Base-by-base conservation (phyloP, 352 stramenopile species). In the Phytophthora macrochlamydospora region DNA sequence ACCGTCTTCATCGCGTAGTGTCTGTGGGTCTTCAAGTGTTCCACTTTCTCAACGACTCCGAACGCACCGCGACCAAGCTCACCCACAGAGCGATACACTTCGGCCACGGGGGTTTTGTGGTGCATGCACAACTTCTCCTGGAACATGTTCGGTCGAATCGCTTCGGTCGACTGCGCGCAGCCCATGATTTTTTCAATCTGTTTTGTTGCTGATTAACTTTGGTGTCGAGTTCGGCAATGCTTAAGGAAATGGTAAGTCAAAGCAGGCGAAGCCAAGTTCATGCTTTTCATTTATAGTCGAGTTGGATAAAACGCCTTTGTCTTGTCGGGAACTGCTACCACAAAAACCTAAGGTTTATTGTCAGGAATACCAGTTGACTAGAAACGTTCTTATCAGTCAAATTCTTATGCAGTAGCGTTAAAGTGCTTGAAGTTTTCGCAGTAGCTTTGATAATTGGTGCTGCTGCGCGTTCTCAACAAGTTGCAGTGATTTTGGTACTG, bases 1-100 rank as follows among this genome's bases (percentile, higher is more conserved):
- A 94, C 81, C 0, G 81, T 91, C 70, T 94, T 94, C 86, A 94
- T 92, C 4, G 86, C 86, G 44, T 83, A 94, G 24, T 71, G 72
- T 40, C 87, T 84, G 38, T 87, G 78, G 2, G 80, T 92, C 55
- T 78, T 76, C 50, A 86, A 64, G 65, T 91, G 79, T 51, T 92
- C 73, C 9, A 94, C 86, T 35, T 89, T 82, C 18, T 94, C 82
- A 1, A 92, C 86, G 28, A 94, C 67, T 12, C 86, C 86, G 33
- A 94, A 92, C 6, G 86, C 86, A 2, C 86, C 86, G 52, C 81
- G 81, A 44, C 84, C 86, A 30, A 94, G 70, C 52, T 91, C 82
- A 6, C 69, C 60, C 2, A 91, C n/a, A 43, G 77, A 55, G 0
- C 65, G 76, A 53, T 94, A 94, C 51, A 71, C 63, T 7, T 85